phyloP scores from a whole-genome alignment of 352 stramenopile species.

The Saprolegnia parasitica region DNA sequence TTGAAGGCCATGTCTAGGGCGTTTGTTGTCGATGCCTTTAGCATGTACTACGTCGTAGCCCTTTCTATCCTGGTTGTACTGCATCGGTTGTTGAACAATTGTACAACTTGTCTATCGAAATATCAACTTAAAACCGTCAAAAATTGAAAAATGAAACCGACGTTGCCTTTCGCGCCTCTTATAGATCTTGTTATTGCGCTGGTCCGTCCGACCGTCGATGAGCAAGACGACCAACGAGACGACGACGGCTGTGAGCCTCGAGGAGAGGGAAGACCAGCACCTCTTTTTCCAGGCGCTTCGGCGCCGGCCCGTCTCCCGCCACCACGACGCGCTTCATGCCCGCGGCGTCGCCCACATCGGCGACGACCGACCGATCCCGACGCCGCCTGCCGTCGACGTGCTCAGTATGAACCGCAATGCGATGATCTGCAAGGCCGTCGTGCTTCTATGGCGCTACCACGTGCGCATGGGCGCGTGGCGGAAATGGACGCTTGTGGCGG shows the following conservation, averaged over 20 bases:
- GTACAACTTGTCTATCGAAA: too few species aligned
- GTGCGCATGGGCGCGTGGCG: neutral
- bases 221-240: too few species aligned
- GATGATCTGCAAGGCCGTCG: slow-evolving; percentile 25
- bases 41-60: too few species aligned
- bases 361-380: neutral
- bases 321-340: neutral
- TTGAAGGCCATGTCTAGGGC: neutral
- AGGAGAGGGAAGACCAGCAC: slow-evolving; percentile 20
- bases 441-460: slow-evolving; percentile 20
- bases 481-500: slow-evolving; percentile 12
- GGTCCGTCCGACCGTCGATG: too few species aligned
- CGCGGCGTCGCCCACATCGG: neutral
- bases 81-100: too few species aligned
- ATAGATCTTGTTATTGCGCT: too few species aligned
- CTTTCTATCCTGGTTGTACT: too few species aligned
- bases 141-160: too few species aligned
- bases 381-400: neutral
- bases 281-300: slow-evolving; percentile 14
- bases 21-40: too few species aligned
- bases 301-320: neutral
- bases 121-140: too few species aligned
- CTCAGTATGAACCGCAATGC: slow-evolving; percentile 15
- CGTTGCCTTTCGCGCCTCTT: too few species aligned
- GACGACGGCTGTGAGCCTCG: neutral